Conservation (phyloP, 2,329 filamentous ascomycete genomes). For the Colletotrichum cereale region DNA sequence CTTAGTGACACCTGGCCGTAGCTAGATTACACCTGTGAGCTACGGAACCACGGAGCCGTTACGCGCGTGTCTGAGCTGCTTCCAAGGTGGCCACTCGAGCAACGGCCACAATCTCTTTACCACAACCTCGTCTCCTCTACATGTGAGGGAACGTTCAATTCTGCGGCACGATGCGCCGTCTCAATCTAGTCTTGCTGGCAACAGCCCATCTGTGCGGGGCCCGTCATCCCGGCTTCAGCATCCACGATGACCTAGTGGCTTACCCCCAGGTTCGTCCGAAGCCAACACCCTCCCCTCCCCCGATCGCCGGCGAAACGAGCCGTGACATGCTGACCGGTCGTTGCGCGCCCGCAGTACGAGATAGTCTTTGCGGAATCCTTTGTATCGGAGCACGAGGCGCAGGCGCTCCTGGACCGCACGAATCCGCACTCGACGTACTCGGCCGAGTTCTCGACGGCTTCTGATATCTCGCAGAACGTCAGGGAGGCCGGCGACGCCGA, state of each 20-base stretch:
- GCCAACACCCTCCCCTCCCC: background rate
- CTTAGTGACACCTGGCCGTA: slow-evolving; percentile 9
- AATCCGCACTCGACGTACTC: slow-evolving; percentile 53
- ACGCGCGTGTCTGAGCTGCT: slow-evolving; percentile 19
- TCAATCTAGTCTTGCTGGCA: slow-evolving; percentile 59
- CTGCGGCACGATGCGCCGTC: slow-evolving; percentile 64
- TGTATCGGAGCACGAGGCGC: slow-evolving; percentile 78
- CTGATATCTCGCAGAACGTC: slow-evolving; percentile 53
- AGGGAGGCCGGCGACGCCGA: slow-evolving; percentile 52
- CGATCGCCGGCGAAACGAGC: slow-evolving; percentile 2
- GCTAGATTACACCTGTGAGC: slow-evolving; percentile 42
- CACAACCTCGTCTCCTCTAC: slow-evolving; percentile 39
- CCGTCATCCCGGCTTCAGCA: slow-evolving; percentile 76
- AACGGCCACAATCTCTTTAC: slow-evolving; percentile 5
- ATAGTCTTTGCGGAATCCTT: slow-evolving; percentile 80
- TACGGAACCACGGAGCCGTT: slow-evolving; percentile 27
- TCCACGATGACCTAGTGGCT: slow-evolving; percentile 88
- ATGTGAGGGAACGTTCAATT: slow-evolving; percentile 50
- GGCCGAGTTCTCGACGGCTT: slow-evolving; percentile 55
- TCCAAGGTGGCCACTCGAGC: slow-evolving; percentile 14
- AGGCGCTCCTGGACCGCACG: slow-evolving; percentile 65
- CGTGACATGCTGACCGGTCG: background rate
- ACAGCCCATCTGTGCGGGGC: slow-evolving; percentile 60
- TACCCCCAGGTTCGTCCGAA: slow-evolving; percentile 79
- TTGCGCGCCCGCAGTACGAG: slow-evolving; percentile 72